Evolutionary conservation across 805 yeast species (phyloP).

Genomic region (Wickerhamiella kazuoi): DNA sequence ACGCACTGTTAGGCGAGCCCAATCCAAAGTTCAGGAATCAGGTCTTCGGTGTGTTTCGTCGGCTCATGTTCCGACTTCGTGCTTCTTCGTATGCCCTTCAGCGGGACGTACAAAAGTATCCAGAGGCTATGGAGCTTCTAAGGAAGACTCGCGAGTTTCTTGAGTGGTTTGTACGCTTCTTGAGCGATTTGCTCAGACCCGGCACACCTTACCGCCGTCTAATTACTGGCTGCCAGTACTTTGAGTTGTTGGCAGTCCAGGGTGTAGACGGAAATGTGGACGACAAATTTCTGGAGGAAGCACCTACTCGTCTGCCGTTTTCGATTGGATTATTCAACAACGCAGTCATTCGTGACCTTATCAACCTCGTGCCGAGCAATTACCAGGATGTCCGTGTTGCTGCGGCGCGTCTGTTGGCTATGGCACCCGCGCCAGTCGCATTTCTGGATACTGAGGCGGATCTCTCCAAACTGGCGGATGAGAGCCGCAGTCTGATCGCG

Average conservation of each 20-base stretch:
- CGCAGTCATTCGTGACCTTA: constrained; percentile 29
- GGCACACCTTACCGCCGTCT: constrained; percentile 40
- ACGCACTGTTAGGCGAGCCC: constrained; percentile 41
- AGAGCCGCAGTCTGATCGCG: constrained; percentile 16
- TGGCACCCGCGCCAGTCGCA: constrained; percentile 26
- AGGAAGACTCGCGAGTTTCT: constrained; percentile 26
- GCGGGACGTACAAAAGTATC: constrained; percentile 25
- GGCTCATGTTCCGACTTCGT: constrained; percentile 44
- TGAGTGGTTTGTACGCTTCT: constrained; percentile 22
- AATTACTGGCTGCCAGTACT: constrained; percentile 32
- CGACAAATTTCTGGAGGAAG: constrained; percentile 23
- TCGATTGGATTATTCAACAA: constrained; percentile 27
- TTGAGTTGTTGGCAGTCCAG: constrained; percentile 30
- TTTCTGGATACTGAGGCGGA: constrained; percentile 11
- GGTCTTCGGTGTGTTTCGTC: constrained; percentile 42
- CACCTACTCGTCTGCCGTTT: constrained; percentile 34
- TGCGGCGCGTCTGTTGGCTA: constrained; percentile 30
- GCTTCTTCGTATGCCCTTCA: constrained; percentile 46
- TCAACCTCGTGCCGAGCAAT: constrained; percentile 48
- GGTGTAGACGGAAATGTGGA: constrained; percentile 38
- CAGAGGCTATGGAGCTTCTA: background rate
- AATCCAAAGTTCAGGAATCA: constrained; percentile 53
- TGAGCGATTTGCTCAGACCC: constrained; percentile 30
- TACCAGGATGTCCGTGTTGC: constrained; percentile 57
- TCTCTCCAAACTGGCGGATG: constrained; percentile 16